These are phyloP conservation scores for Coleophoma eucalyptorum DNA, from an alignment of 2,329 filamentous ascomycete species.

Conservation along the genomic window DNA sequence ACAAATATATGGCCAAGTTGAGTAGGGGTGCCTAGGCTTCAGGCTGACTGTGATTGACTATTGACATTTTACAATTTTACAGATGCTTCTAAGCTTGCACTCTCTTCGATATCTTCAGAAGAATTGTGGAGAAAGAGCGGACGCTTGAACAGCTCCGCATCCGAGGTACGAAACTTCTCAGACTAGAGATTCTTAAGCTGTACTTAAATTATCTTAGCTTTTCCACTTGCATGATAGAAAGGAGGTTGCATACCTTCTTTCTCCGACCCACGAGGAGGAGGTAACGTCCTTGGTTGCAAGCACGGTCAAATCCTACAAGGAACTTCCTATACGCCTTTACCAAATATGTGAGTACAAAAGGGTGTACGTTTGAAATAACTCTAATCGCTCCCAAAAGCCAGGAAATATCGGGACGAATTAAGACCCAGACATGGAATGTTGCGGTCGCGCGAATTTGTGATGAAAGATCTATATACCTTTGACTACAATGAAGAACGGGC, in stretches of 20 bases:
- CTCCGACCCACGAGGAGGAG: slow-evolving; percentile 95
- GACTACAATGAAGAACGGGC: slow-evolving; percentile 67
- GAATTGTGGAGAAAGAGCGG: slow-evolving; percentile 79
- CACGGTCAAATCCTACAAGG: slow-evolving; percentile 76
- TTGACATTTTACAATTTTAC: slow-evolving; percentile 22
- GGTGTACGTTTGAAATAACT: too few relatives aligned
- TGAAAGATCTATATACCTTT: slow-evolving; percentile 99
- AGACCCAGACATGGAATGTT: slow-evolving; percentile 85
- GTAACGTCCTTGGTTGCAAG: slow-evolving; percentile 78
- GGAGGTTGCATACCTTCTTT: slow-evolving; percentile 68
- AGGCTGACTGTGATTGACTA: too few relatives aligned
- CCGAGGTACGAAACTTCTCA: slow-evolving; percentile 55
- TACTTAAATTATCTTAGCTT: slow-evolving; percentile 48
- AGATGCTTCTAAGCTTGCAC: slow-evolving; percentile 75
- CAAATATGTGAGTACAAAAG: slow-evolving; percentile 65
- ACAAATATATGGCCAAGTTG: slow-evolving; percentile 74
- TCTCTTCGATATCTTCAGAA: slow-evolving; percentile 85
- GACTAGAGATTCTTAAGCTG: neutral
- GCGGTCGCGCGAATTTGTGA: slow-evolving; percentile 85
- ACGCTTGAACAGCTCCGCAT: slow-evolving; percentile 66
- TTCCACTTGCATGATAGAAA: slow-evolving; percentile 80
- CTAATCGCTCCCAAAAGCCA: slow-evolving; percentile 43
- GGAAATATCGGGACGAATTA: slow-evolving; percentile 93
- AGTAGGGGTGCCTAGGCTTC: neutral
- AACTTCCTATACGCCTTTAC: slow-evolving; percentile 81